A percentile compares a stretch with the other conserved stretches of the same genome.
These are phyloP conservation scores for Bipolaris cookei DNA, from an alignment of 2,329 filamentous ascomycete genomes.

Conservation along the genomic window DNA sequence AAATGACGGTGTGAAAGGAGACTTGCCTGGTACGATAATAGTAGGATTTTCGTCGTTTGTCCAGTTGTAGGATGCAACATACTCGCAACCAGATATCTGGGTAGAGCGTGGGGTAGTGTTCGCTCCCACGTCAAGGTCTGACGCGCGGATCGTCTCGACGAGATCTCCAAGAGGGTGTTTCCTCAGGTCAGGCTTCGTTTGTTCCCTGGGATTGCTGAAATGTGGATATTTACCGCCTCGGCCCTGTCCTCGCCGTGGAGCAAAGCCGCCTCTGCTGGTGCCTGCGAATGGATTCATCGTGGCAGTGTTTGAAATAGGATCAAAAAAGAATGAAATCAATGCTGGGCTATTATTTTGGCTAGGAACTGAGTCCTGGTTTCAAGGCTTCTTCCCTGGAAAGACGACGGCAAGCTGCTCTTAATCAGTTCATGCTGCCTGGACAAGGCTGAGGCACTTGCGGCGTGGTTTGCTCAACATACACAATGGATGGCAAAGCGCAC, in stretches of 20 bases:
- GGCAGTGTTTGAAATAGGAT: not conserved
- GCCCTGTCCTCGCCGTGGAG: slow-evolving; percentile 27
- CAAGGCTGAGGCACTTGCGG: slow-evolving; percentile 37
- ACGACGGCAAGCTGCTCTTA: slow-evolving; percentile 3
- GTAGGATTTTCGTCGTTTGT: slow-evolving; percentile 44
- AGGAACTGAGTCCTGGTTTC: not conserved
- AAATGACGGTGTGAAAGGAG: not conserved
- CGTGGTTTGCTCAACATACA: slow-evolving; percentile 24
- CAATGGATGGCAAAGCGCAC: slow-evolving; percentile 30
- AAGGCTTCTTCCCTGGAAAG: not conserved
- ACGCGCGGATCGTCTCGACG: slow-evolving; percentile 25
- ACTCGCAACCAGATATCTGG: slow-evolving; percentile 50
- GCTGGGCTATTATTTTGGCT: not conserved
- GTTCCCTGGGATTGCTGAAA: slow-evolving; percentile 18
- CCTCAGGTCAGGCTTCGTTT: slow-evolving; percentile 29
- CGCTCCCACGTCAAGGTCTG: slow-evolving; percentile 14
- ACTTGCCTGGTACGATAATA: slow-evolving; percentile 46
- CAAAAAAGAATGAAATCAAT: not conserved
- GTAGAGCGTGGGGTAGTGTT: not conserved
- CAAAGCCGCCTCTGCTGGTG: slow-evolving; percentile 30
- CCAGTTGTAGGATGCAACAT: slow-evolving; percentile 63
- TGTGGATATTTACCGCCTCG: slow-evolving; percentile 20
- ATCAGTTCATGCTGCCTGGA: slow-evolving; percentile 23
- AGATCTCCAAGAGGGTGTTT: slow-evolving; percentile 42
- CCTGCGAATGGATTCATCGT: slow-evolving; percentile 10